A percentile compares a stretch with the other conserved stretches of the same genome.
These are phyloP conservation scores for Capronia coronata DNA, from an alignment of 2,329 filamentous ascomycete species.

Conservation along the genomic window DNA sequence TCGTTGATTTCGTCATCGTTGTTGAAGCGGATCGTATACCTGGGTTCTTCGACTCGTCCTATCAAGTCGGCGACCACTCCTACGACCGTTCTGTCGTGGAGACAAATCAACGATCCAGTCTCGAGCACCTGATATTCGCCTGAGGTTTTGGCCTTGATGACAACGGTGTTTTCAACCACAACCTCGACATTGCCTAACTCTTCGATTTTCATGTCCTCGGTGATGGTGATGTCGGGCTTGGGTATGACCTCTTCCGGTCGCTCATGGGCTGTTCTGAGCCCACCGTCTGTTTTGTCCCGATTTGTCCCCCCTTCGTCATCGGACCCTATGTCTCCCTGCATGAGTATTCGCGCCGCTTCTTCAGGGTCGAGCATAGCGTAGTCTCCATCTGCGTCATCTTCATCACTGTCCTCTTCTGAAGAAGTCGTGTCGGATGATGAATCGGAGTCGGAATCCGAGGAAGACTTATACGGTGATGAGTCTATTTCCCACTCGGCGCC, in stretches of 20 bases:
- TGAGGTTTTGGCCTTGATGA: constrained; percentile 71
- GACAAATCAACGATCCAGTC: constrained; percentile 74
- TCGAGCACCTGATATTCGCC: constrained; percentile 84
- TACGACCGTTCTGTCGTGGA: constrained; percentile 65
- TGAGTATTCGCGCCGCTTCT: constrained; percentile 75
- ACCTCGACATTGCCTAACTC: constrained; percentile 69
- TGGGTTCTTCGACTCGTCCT: constrained; percentile 74
- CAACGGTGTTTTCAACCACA: constrained; percentile 68
- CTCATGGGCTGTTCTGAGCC: constrained; percentile 77
- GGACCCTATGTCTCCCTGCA: constrained; percentile 72
- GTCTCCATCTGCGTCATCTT: constrained; percentile 43
- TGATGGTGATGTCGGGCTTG: constrained; percentile 73
- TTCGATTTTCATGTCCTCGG: constrained; percentile 67
- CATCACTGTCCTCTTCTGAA: constrained; percentile 41
- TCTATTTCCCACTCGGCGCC: constrained; percentile 80
- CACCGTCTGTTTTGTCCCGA: constrained; percentile 33
- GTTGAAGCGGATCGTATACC: constrained; percentile 75
- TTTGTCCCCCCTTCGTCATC: constrained; percentile 65
- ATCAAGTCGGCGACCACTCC: constrained; percentile 80
- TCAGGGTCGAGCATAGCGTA: constrained; percentile 72
- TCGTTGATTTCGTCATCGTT: constrained; percentile 61
- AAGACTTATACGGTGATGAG: constrained; percentile 69
- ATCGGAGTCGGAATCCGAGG: constrained; percentile 43
- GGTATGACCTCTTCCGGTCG: constrained; percentile 55
- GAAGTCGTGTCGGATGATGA: constrained; percentile 58